Base-by-base conservation (phyloP, 345 rosid genomes). In the Gossypioides kirkii region DNA sequence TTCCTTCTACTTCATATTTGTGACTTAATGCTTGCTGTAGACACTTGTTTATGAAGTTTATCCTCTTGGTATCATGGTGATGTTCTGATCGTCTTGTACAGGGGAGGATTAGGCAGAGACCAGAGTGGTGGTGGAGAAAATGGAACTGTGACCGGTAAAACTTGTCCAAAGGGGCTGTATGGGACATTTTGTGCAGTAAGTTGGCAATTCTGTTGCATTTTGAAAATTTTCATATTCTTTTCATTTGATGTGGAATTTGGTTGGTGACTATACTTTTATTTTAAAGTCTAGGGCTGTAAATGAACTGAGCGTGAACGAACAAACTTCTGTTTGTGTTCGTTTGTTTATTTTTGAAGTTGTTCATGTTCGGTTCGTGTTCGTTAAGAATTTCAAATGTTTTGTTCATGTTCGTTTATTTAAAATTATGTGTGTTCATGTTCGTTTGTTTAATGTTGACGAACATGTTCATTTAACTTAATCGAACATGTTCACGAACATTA, bases 151-250 rank as follows among this genome's bases (percentile, higher is more conserved):
- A 87, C 89, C n/a, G 99, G 99, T 62, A 91, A 88, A 74, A 88
- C 94, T 74, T 96, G 99, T 78, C 99, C 99, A 9, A 84, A 82
- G 77, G 99, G 98, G 75, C 92, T 93, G 64, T 89, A 86, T 67
- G 99, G 99, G 73, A 87, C 76, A 74, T 96, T 91, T 84, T 96
- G 99, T 64, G 72, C 85, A 95, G 99, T 96, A 76, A 18, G 53
- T 59, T 60, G 11, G 64, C 55, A 36, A 61, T 28, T 47, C 25
- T 62, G 22, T 42, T 32, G 10, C 75, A 17, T 47, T 47, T 18
- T 67, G 8, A 47, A 25, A 26, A 25, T 14, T 3, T 47, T 25
- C 13, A 25, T 22, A 47, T 47, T 62, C 70, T 22, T 64, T 64
- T 42, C 10, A 23, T 42, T 65, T 65, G 16, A 43, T 3, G 2